Evolutionary conservation across 2,329 filamentous ascomycete genomes (phyloP), one percentile per base, ranked within the genome.

Genomic region (Fonsecaea erecta): DNA sequence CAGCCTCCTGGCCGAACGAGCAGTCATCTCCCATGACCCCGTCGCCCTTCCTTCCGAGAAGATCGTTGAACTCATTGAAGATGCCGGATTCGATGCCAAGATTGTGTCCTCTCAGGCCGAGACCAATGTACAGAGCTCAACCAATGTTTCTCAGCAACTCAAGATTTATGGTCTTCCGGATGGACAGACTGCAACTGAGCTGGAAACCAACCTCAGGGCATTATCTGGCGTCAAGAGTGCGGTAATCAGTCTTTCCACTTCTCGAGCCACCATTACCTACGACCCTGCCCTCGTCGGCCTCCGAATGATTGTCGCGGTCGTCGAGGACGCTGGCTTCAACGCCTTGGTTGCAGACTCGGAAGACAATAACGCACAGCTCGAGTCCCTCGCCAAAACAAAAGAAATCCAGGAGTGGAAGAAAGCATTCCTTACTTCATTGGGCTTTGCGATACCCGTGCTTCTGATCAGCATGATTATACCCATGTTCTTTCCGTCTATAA

Each of bases 291-390:
- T 89, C 14, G 87, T 91, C 59, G 94, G 95, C 2, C 85, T 99
- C 24, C 88, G 95, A 51, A 87, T 86, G 3, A 85, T 98, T 35
- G 94, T 97, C 7, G 92, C 93, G 73, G 80, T 86, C 0, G 86
- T 97, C 51, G 94, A 99, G 78, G 83, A 84, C n/a, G 82, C 86
- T 21, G 93, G 94, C 1, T 92, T 91, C 76, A 97, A 97, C 75
- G 95, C 94, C 1, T 82, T 99, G 1, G 86, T 98, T 11, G 89
- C 93, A 0, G 94, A 98, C 70, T 90, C 88, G 60, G 92, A 98
- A 73, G 95, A 99, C 79, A 98, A 96, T 76, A 96, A 96, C 74
- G 94, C 95, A 0, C 95, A 99, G 75, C 85, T 99, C 1, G 93
- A 98, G 77, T 98, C 95, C 1, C 84, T 99, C 1, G 91, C 95